Evolutionary conservation across 176 grass and related monocot species (phyloP), one percentile per base, ranked within the genome.

Genomic region (Carex cristatella): DNA sequence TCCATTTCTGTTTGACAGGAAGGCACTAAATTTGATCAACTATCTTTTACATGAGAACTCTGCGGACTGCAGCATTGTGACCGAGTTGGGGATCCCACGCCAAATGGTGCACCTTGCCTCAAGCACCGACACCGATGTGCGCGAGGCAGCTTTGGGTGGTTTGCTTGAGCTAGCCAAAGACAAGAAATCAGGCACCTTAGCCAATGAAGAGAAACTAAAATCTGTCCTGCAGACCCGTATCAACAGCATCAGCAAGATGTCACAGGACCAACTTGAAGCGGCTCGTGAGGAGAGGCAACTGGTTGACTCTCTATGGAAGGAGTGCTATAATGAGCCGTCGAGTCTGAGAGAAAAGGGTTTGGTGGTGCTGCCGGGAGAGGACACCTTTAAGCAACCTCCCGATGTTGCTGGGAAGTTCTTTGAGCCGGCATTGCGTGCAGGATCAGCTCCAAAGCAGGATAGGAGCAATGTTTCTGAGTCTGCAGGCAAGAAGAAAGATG

Each of bases 231-330:
- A 65, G 81, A 87, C 61, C 62, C 93, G 96, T 32, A 95, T 99
- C 0, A 87, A 99, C n/a, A 86, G 81, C 10, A 91, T 95, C 55
- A 86, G 87, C 11, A 51, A 16, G 0, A 99, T 99, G 96, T 87
- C 89, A 3, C 2, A 68, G 0, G 91, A 99, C 0, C 90, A 99
- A 32, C 93, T 99, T 14, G 86, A 86, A 35, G 87, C 97, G 1
- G 91, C 85, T 1, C 88, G 90, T 0, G 97, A 99, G 90, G 97
- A 99, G 85, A 88, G 97, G 12, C 97, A 96, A 10, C 87, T 99
- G 18, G 88, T 99, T 8, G 93, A 99, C 65, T 91, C 87, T 1
- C 88, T 99, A 31, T 99, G 97, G 93, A 94, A 87, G 5, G 89
- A 84, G 7, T 99, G 93, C 82, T 96, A 99, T 19, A 46, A 91